Conservation (phyloP, 768 basidiomycete genomes). For the Agaricus bisporus region DNA sequence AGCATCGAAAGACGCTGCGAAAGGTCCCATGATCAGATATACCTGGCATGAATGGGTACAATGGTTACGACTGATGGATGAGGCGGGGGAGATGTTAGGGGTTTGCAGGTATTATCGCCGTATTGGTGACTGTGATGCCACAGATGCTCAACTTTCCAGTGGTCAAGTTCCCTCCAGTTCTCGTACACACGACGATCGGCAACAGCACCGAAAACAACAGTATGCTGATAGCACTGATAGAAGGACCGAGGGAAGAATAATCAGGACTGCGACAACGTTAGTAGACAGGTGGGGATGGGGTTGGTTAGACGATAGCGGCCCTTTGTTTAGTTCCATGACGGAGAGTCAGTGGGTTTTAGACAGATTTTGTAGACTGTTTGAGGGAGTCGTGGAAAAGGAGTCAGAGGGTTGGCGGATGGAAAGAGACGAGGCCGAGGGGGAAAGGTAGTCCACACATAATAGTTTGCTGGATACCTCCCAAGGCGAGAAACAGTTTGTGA, state of each 20-base stretch:
- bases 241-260: background rate
- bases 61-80: slow-evolving; percentile 26
- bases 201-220: background rate
- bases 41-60: slow-evolving; percentile 31
- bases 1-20: slow-evolving; percentile 24
- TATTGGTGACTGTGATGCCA: no score
- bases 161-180: background rate
- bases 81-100: slow-evolving; percentile 9
- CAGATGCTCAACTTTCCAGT: no score
- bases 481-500: no score
- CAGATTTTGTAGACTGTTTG: slow-evolving; percentile 26
- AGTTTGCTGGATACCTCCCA: no score
- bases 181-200: background rate
- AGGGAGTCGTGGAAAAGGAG: slow-evolving; percentile 23
- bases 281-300: slow-evolving; percentile 22
- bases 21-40: slow-evolving; percentile 22
- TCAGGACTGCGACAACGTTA: background rate
- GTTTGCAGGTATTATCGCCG: background rate
- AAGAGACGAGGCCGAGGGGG: no score
- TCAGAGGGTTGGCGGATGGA: no score
- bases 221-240: background rate
- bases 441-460: no score
- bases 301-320: slow-evolving; percentile 34
- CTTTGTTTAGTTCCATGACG: slow-evolving; percentile 27
- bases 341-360: slow-evolving; percentile 34